Conservation (phyloP, 371 early-diverging fungal genomes). For the Syncephalastrum contaminatum region DNA sequence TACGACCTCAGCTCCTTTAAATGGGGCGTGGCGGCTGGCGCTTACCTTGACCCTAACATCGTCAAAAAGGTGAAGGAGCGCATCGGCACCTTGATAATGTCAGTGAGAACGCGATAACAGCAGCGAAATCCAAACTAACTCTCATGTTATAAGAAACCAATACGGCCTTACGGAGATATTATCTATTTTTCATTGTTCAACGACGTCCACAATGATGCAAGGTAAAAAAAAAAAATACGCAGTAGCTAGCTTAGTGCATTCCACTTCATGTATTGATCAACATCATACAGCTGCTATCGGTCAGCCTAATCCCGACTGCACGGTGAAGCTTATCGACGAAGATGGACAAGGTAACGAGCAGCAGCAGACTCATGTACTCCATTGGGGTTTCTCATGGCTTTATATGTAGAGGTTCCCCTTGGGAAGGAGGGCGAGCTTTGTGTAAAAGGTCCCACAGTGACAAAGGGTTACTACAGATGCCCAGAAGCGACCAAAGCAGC, state of each 20-base stretch:
- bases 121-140: no score
- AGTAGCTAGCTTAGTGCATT: no score
- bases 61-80: slow-evolving; percentile 37
- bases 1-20: slow-evolving; percentile 57
- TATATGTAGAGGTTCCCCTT: not conserved
- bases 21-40: slow-evolving; percentile 63
- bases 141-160: no score
- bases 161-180: no score
- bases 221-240: no score
- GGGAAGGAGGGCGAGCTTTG: slow-evolving; percentile 64
- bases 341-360: slow-evolving; percentile 8
- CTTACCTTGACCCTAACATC: slow-evolving; percentile 68
- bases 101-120: no score
- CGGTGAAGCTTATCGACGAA: slow-evolving; percentile 4
- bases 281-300: slow-evolving; percentile 24
- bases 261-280: no score
- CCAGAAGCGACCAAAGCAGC: slow-evolving; percentile 54
- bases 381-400: slow-evolving; percentile 29
- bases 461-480: slow-evolving; percentile 64
- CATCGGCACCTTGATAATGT: slow-evolving; percentile 18
- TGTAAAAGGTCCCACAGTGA: slow-evolving; percentile 75
- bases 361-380: not conserved
- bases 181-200: no score
- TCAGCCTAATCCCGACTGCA: slow-evolving; percentile 38
- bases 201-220: no score